These are phyloP conservation scores for Trametes cingulata DNA, from an alignment of 768 basidiomycete species.

Conservation along the genomic window DNA sequence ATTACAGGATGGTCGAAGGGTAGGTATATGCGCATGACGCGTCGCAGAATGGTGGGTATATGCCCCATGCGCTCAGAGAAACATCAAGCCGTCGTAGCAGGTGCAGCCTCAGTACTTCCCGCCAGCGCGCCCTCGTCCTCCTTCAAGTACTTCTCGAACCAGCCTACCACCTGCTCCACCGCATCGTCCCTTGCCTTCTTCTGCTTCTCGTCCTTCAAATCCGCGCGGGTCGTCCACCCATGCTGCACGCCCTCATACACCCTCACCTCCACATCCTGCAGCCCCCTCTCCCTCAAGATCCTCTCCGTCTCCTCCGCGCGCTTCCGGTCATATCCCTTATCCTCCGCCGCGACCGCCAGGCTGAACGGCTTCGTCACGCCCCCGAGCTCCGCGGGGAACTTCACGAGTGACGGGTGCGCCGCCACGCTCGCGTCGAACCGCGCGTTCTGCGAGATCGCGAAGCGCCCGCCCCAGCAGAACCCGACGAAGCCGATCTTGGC, in stretches of 20 bases:
- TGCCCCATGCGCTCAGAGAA: background rate
- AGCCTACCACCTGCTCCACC: conserved; percentile 17
- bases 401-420: conserved; percentile 23
- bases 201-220: conserved; percentile 19
- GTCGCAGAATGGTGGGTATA: too few species aligned
- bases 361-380: conserved; percentile 18
- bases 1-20: too few species aligned
- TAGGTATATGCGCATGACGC: background rate
- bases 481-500: conserved; percentile 24
- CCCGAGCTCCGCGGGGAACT: conserved; percentile 22
- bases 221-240: conserved; percentile 22
- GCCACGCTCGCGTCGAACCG: conserved; percentile 24
- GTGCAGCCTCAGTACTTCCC: background rate
- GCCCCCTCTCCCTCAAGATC: conserved; percentile 12
- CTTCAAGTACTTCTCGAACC: conserved; percentile 20
- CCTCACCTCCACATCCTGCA: conserved; percentile 21
- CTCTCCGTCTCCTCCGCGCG: conserved; percentile 21
- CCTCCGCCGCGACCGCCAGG: conserved; percentile 17
- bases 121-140: background rate
- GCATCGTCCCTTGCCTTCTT: conserved; percentile 24
- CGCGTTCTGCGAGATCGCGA: conserved; percentile 24
- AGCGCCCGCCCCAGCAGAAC: conserved; percentile 28
- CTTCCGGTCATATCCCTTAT: conserved; percentile 5
- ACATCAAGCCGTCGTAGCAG: background rate
- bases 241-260: conserved; percentile 24